Percentiles rank a stretch among this genome's conserved stretches.
These are phyloP conservation scores for Ceratobasidium sp. DNA, from an alignment of 1,284 basidiomycete species.

Conservation along the genomic window DNA sequence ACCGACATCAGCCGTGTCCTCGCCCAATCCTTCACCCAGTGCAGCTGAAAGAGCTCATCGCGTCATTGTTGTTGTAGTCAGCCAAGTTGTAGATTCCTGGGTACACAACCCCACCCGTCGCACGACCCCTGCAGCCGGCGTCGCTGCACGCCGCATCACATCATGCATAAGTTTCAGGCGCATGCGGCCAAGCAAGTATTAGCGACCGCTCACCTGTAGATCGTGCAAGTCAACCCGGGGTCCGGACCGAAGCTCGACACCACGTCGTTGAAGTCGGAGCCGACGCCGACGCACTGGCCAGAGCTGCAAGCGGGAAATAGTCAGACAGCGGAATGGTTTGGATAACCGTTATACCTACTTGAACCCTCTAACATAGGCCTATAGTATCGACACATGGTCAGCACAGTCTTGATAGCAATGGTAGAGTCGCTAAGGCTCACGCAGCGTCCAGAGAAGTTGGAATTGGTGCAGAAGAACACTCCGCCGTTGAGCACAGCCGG, in stretches of 20 bases:
- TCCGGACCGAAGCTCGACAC: conserved; percentile 28
- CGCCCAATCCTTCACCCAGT: neutral
- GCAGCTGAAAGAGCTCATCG: too few relatives aligned
- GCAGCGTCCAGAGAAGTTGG: neutral
- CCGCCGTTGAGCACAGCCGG: conserved; percentile 28
- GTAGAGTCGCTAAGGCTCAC: neutral
- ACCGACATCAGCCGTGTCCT: too few relatives aligned
- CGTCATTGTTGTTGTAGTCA: conserved; percentile 15
- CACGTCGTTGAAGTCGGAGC: neutral
- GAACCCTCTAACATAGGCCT: conserved; percentile 4
- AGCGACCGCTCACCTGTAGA: neutral
- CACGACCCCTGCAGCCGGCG: neutral
- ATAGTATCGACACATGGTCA: neutral
- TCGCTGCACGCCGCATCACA: neutral
- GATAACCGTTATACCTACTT: neutral
- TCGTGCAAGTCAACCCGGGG: conserved; percentile 4
- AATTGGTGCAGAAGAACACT: conserved; percentile 17
- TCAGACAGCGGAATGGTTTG: neutral
- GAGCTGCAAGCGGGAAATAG: neutral
- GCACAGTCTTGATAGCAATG: neutral
- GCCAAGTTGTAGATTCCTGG: conserved; percentile 10
- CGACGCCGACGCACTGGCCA: too few relatives aligned
- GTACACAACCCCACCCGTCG: neutral
- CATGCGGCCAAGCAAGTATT: neutral
- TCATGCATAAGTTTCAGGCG: neutral